Percentiles rank a stretch among this genome's conserved stretches.
phyloP scores from a whole-genome alignment of 163 green algal species.

The Scenedesmus sp. region DNA sequence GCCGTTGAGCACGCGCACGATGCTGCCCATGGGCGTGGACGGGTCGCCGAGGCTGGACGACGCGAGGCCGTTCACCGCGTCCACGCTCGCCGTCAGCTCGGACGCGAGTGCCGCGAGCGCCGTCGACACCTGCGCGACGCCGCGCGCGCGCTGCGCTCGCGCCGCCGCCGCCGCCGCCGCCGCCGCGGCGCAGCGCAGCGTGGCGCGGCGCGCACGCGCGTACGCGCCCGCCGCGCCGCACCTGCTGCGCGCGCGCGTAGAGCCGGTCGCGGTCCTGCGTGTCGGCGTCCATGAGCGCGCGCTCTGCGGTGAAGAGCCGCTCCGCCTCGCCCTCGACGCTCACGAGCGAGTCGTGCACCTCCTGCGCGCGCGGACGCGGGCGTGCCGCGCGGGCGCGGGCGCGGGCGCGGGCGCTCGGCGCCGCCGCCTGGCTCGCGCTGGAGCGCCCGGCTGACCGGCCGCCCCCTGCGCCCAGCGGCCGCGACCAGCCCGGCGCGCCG shows the following conservation, averaged over 20 bases:
- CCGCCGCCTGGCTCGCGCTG: no score
- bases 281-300: slow-evolving; percentile 70
- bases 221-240: background rate
- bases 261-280: slow-evolving; percentile 73
- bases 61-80: slow-evolving; percentile 71
- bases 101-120: slow-evolving; percentile 63
- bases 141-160: no score
- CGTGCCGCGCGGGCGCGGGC: no score
- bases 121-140: slow-evolving; percentile 42
- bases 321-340: slow-evolving; percentile 87
- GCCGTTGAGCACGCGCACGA: slow-evolving; percentile 87
- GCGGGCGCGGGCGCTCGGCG: no score
- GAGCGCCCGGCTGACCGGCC: no score
- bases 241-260: slow-evolving; percentile 58
- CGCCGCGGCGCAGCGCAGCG: no score
- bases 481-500: background rate
- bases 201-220: no score
- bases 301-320: slow-evolving; percentile 74
- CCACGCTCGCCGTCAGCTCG: slow-evolving; percentile 69
- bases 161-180: no score
- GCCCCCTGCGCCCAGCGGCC: no score
- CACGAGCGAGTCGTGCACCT: slow-evolving; percentile 86
- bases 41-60: slow-evolving; percentile 64
- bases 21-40: slow-evolving; percentile 70
- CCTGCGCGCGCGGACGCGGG: slow-evolving; percentile 57